Evolutionary conservation across 805 yeast genomes (phyloP).

Genomic region (Alloascoidea africana): DNA sequence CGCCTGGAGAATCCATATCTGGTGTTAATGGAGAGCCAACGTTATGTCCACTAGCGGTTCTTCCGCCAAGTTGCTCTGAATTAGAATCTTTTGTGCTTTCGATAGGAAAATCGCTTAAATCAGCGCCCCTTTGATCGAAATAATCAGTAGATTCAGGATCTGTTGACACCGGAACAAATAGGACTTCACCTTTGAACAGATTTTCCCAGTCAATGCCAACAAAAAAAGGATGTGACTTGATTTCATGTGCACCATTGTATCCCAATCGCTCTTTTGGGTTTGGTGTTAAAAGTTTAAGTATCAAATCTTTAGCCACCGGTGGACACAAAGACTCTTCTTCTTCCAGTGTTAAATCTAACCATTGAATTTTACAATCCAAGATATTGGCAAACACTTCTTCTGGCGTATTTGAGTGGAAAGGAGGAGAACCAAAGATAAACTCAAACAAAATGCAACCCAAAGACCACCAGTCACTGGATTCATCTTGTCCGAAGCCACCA

Average conservation of each 20-base stretch:
- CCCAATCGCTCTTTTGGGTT: conserved; percentile 66
- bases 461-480: conserved; percentile 97
- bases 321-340: conserved; percentile 44
- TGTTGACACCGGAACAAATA: conserved; percentile 63
- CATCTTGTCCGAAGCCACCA: conserved; percentile 68
- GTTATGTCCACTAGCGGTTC: conserved; percentile 3
- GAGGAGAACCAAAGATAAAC: conserved; percentile 85
- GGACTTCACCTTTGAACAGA: conserved; percentile 52
- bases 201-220: conserved; percentile 57
- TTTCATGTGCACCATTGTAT: conserved; percentile 57
- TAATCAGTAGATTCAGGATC: conserved; percentile 85
- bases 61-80: not conserved
- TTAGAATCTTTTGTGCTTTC: conserved; percentile 10
- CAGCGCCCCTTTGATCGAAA: conserved; percentile 85
- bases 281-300: conserved; percentile 40
- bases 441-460: conserved; percentile 92
- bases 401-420: conserved; percentile 76
- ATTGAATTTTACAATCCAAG: conserved; percentile 53
- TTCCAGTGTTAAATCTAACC: conserved; percentile 54
- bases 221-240: conserved; percentile 69
- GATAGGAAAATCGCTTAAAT: conserved; percentile 41
- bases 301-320: conserved; percentile 60
- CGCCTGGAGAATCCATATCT: conserved; percentile 3
- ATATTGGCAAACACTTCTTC: conserved; percentile 75
- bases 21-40: conserved; percentile 10